These are phyloP conservation scores for Stellera chamaejasme DNA, from an alignment of 345 rosid species.

Conservation along the genomic window DNA sequence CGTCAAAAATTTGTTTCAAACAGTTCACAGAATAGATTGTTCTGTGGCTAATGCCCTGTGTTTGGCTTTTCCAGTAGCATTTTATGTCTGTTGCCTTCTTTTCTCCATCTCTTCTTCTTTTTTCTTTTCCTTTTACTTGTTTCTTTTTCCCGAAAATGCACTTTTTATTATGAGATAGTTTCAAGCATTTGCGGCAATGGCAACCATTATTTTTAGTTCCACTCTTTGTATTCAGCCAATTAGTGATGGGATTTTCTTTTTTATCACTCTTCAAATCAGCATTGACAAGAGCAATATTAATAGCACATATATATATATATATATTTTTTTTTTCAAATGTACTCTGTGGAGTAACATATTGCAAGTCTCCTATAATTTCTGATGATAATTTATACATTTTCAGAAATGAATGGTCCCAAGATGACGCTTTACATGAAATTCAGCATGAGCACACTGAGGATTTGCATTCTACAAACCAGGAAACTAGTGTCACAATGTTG, in stretches of 20 bases:
- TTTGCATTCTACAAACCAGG: constrained; percentile 35
- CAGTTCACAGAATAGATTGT: constrained; percentile 27
- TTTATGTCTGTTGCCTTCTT: too few species aligned
- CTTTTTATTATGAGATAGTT: too few species aligned
- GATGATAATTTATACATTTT: constrained; percentile 26
- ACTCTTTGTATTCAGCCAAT: too few species aligned
- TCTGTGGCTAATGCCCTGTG: constrained; percentile 19
- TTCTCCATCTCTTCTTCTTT: too few species aligned
- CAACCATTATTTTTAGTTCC: too few species aligned
- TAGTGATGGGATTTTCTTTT: not conserved
- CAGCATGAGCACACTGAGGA: constrained; percentile 33
- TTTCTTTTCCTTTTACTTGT: too few species aligned
- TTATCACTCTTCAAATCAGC: not conserved
- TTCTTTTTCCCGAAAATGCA: too few species aligned
- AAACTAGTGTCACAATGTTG: constrained; percentile 20
- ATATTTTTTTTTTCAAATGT: constrained; percentile 10
- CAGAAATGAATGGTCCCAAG: constrained; percentile 24
- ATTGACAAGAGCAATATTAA: not conserved
- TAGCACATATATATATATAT: too few species aligned
- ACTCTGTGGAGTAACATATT: constrained; percentile 49
- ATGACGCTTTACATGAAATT: constrained; percentile 30
- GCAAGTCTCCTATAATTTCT: constrained; percentile 34
- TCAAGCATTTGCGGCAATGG: too few species aligned
- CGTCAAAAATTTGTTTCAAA: not conserved
- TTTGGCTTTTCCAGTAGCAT: too few species aligned